A percentile compares a stretch with the other conserved stretches of the same genome.
Evolutionary conservation across 495 filamentous ascomycete species (phyloP).

Genomic region (Beverwykella pulmonaria): DNA sequence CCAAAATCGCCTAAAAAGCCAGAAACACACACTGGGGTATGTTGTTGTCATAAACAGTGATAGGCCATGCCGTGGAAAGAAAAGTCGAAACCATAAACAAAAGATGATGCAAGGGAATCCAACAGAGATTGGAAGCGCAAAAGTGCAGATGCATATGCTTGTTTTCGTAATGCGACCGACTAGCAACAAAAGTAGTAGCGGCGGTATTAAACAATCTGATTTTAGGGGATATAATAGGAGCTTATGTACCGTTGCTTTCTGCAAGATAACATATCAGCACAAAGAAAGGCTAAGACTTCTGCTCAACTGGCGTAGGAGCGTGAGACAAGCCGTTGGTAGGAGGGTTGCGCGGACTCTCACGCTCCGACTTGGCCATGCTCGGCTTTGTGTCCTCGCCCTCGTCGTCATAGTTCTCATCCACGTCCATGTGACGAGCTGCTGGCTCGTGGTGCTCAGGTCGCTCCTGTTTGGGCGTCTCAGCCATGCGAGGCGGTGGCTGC

Average conservation of each 20-base stretch:
- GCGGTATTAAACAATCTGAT: neutral
- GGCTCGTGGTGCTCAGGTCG: slow-evolving; percentile 60
- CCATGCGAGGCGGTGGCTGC: slow-evolving; percentile 32
- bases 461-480: slow-evolving; percentile 38
- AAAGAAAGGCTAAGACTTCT: slow-evolving; percentile 18
- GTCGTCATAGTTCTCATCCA: slow-evolving; percentile 96
- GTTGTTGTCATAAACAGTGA: neutral
- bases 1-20: neutral
- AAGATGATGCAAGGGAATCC: neutral
- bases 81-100: neutral
- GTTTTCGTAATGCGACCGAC: neutral
- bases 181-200: neutral
- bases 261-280: neutral
- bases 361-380: slow-evolving; percentile 52
- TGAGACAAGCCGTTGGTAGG: slow-evolving; percentile 36
- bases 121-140: neutral
- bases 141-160: neutral
- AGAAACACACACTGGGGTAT: neutral
- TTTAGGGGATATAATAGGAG: neutral
- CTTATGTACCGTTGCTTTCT: neutral
- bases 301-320: slow-evolving; percentile 41
- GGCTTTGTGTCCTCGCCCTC: slow-evolving; percentile 82
- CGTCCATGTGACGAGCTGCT: slow-evolving; percentile 90
- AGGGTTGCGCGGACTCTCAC: slow-evolving; percentile 49
- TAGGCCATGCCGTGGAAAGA: neutral